phyloP scores from a whole-genome alignment of 768 basidiomycete species.

The Crepidotus variabilis region DNA sequence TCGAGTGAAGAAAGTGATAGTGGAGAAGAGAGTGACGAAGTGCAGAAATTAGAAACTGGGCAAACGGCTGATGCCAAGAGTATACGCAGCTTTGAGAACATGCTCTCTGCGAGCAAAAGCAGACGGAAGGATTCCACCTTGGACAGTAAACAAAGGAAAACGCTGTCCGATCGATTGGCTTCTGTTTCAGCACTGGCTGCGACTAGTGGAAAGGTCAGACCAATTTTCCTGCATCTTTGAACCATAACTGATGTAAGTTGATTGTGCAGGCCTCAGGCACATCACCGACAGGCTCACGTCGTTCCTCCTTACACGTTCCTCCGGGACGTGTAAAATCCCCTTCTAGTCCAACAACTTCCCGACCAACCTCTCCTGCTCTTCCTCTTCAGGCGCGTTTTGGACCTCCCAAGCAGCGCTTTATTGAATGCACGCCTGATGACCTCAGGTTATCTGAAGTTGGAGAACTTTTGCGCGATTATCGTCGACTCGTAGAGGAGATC shows the following conservation, averaged over 20 bases:
- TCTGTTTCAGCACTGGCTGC: constrained; percentile 63
- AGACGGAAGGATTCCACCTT: neutral
- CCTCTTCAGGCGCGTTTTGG: constrained; percentile 10
- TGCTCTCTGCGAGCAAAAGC: constrained; percentile 53
- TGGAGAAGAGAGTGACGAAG: constrained; percentile 23
- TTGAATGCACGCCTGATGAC: constrained; percentile 73
- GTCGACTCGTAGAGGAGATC: constrained; percentile 68
- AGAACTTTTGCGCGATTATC: constrained; percentile 79
- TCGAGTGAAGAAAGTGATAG: constrained; percentile 30
- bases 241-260: neutral
- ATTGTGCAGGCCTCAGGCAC: neutral
- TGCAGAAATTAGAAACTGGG: constrained; percentile 2
- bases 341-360: neutral
- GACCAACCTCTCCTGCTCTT: constrained; percentile 1
- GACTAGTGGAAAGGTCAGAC: constrained; percentile 29
- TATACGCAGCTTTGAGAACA: constrained; percentile 83
- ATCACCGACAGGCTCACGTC: neutral
- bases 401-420: constrained; percentile 66
- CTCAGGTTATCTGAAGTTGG: constrained; percentile 77
- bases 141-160: constrained; percentile 45
- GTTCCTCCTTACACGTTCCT: neutral
- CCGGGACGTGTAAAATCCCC: neutral
- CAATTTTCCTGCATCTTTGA: neutral
- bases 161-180: constrained; percentile 78
- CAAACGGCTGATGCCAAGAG: constrained; percentile 58